phyloP scores from a whole-genome alignment of 1,284 basidiomycete genomes.

The Ceratobasidium sp. region DNA sequence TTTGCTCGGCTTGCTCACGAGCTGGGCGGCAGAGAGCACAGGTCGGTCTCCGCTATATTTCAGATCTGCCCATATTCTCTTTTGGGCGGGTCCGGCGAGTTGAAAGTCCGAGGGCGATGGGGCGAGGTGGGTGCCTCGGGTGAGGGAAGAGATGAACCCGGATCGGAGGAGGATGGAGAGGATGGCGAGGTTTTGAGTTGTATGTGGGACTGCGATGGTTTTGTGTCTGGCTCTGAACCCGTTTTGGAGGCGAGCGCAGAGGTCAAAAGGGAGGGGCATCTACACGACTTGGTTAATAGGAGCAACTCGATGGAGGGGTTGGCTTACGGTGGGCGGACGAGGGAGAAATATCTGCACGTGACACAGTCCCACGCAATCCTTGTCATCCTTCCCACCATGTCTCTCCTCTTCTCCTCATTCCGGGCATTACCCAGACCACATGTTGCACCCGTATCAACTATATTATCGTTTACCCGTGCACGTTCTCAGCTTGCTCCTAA shows the following conservation, averaged over 20 bases:
- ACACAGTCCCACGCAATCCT: constrained; percentile 13
- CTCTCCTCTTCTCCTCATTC: constrained; percentile 36
- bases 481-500: constrained; percentile 82
- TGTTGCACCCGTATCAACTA: constrained; percentile 25
- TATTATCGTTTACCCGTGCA: constrained; percentile 57
- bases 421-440: constrained; percentile 17
- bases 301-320: not conserved
- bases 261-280: constrained; percentile 69
- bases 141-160: constrained; percentile 85
- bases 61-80: constrained; percentile 88
- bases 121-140: constrained; percentile 78
- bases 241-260: constrained; percentile 89
- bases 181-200: constrained; percentile 85
- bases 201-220: constrained; percentile 79
- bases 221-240: constrained; percentile 86
- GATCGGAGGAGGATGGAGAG: constrained; percentile 87
- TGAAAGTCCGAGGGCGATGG: constrained; percentile 75
- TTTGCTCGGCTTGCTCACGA: constrained; percentile 81
- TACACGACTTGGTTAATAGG: constrained; percentile 1
- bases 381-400: constrained; percentile 20
- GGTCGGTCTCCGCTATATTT: constrained; percentile 90
- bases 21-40: constrained; percentile 78
- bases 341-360: constrained; percentile 40
- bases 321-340: constrained; percentile 16
- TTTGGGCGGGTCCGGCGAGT: constrained; percentile 67